Conservation (phyloP, 805 yeast species). For the Myxozyma sirexii region DNA sequence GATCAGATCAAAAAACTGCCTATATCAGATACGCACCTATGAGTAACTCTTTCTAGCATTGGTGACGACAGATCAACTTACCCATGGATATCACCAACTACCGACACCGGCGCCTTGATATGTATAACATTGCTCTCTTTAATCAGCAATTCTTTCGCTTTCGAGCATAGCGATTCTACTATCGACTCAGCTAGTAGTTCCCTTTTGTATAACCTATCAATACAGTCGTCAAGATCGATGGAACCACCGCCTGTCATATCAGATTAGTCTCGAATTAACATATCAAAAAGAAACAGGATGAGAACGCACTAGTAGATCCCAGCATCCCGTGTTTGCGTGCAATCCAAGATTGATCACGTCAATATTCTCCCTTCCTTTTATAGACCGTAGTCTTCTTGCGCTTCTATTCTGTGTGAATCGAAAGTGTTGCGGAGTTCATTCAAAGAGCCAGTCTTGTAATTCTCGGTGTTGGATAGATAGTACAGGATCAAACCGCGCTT, state of each 20-base stretch:
- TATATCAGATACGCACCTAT: no score
- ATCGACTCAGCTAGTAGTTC: constrained; percentile 72
- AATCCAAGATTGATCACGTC: neutral
- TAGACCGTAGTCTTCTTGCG: neutral
- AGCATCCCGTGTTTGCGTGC: neutral
- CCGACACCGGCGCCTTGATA: constrained; percentile 82
- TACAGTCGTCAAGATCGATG: constrained; percentile 66
- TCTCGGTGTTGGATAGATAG: no score
- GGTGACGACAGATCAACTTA: no score
- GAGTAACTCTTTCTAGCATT: no score
- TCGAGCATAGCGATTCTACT: constrained; percentile 71
- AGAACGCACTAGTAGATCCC: neutral
- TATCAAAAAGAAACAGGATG: neutral
- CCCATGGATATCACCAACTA: constrained; percentile 95
- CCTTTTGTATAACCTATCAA: constrained; percentile 64
- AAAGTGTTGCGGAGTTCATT: no score
- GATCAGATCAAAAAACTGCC: constrained; percentile 90
- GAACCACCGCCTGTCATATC: constrained; percentile 11
- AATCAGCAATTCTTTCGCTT: constrained; percentile 77
- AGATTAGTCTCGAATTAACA: neutral
- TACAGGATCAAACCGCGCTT: no score
- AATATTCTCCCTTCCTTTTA: neutral
- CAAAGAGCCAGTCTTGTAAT: no score
- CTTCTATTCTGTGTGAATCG: no score
- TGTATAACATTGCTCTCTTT: constrained; percentile 86